Conservation (phyloP, 2,329 filamentous ascomycete species). For the Pseudocercospora eumusae region DNA sequence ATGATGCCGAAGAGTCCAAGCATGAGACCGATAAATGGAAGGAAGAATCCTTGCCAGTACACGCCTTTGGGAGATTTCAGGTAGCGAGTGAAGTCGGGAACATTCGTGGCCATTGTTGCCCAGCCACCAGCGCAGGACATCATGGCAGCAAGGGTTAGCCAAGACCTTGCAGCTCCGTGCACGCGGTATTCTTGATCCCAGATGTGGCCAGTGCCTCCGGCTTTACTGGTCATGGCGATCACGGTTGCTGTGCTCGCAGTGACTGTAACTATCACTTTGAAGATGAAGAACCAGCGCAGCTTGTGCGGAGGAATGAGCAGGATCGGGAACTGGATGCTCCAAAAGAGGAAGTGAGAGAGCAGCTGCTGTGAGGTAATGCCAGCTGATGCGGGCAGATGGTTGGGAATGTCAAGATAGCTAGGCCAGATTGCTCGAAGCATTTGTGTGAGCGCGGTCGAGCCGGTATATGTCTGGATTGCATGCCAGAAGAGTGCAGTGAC, state of each 20-base stretch:
- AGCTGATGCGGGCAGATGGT: conserved; percentile 53
- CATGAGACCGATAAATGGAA: conserved; percentile 53
- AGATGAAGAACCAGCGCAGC: conserved; percentile 47
- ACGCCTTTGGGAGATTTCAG: conserved; percentile 36
- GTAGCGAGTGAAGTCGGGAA: conserved; percentile 43
- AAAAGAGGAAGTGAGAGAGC: conserved; percentile 61
- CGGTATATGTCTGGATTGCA: conserved; percentile 66
- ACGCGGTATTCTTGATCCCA: conserved; percentile 36
- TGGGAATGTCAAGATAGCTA: conserved; percentile 55
- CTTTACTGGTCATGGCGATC: conserved; percentile 34
- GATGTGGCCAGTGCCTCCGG: conserved; percentile 37
- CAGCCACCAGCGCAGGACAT: conserved; percentile 39
- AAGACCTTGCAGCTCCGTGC: conserved; percentile 31
- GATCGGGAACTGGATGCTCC: conserved; percentile 57
- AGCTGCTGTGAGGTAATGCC: conserved; percentile 61
- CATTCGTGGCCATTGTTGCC: conserved; percentile 42
- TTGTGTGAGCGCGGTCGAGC: conserved; percentile 55
- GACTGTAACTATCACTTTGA: conserved; percentile 47
- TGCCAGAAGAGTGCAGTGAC: conserved; percentile 64
- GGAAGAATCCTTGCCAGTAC: conserved; percentile 43
- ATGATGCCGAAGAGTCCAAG: conserved; percentile 58
- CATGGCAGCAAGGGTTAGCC: conserved; percentile 36
- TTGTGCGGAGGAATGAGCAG: conserved; percentile 55
- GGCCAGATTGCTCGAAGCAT: conserved; percentile 62
- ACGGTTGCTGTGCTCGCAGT: conserved; percentile 57